These are phyloP conservation scores for Sanguinoderma infundibulare DNA, from an alignment of 1,284 basidiomycete species.

Conservation along the genomic window DNA sequence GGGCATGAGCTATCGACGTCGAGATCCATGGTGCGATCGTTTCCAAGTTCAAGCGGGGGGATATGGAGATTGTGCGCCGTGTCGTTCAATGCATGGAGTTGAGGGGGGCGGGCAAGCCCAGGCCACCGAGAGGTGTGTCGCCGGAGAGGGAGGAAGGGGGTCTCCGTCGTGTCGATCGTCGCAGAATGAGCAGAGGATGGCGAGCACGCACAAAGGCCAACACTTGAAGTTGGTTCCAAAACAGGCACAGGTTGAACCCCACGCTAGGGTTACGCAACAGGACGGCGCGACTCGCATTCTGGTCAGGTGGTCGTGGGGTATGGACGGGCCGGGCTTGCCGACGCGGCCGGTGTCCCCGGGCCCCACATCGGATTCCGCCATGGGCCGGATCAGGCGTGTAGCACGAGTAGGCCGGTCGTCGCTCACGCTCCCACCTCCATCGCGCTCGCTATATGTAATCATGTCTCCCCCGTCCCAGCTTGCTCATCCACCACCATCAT, in stretches of 20 bases:
- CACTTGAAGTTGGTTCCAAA: constrained; percentile 8
- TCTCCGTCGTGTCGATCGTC: constrained; percentile 3
- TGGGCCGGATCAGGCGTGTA: no score
- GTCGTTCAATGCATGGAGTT: neutral
- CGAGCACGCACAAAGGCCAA: neutral
- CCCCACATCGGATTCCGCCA: no score
- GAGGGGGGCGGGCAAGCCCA: neutral
- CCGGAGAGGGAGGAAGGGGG: constrained; percentile 1
- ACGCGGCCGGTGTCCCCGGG: no score
- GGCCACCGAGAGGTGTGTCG: neutral
- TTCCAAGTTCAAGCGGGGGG: neutral
- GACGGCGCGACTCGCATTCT: constrained; percentile 17
- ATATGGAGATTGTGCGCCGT: neutral
- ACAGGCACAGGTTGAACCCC: constrained; percentile 9
- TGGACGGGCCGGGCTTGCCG: neutral
- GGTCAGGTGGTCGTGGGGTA: constrained; percentile 18
- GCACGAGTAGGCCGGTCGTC: no score
- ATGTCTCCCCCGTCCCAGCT: constrained; percentile 1
- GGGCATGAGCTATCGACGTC: constrained; percentile 13
- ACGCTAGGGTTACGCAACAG: constrained; percentile 17
- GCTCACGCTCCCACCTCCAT: neutral
- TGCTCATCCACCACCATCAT: constrained; percentile 38
- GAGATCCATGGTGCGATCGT: constrained; percentile 12
- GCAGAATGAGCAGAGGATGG: neutral
- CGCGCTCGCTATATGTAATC: constrained; percentile 5